Evolutionary conservation across 2,329 filamentous ascomycete genomes (phyloP).

Genomic region (Arthroderma uncinatum): DNA sequence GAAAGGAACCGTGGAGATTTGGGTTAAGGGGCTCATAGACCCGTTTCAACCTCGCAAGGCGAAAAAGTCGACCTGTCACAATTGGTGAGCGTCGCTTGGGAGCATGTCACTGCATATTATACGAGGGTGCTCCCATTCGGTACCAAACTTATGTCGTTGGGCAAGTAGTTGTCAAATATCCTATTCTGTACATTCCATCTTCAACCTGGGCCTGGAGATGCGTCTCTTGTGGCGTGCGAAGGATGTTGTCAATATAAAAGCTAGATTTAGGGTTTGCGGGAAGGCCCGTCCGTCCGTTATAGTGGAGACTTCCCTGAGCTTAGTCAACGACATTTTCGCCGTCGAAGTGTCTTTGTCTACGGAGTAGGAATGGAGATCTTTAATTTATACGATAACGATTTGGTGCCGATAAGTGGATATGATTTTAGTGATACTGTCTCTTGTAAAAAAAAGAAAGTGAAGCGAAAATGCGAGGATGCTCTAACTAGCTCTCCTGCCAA

Average conservation of each 20-base stretch:
- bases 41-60: not conserved
- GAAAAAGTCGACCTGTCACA: not conserved
- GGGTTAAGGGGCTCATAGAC: not conserved
- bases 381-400: too few species aligned
- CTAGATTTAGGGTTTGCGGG: not conserved
- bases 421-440: not conserved
- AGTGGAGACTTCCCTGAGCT: not conserved
- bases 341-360: not conserved
- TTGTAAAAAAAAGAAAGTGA: not conserved
- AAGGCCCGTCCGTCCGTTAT: conserved; percentile 1
- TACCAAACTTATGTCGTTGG: not conserved
- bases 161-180: not conserved
- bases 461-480: not conserved
- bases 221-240: not conserved
- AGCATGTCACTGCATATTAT: not conserved
- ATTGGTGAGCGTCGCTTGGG: not conserved
- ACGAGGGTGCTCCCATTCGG: not conserved
- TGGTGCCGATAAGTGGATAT: not conserved
- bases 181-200: too few species aligned
- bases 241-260: not conserved
- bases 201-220: not conserved
- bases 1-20: not conserved
- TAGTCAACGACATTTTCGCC: not conserved
- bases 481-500: not conserved
- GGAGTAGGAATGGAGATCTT: too few species aligned